Conservation (phyloP, 1,284 basidiomycete species). For the Phlebopus sp. region DNA sequence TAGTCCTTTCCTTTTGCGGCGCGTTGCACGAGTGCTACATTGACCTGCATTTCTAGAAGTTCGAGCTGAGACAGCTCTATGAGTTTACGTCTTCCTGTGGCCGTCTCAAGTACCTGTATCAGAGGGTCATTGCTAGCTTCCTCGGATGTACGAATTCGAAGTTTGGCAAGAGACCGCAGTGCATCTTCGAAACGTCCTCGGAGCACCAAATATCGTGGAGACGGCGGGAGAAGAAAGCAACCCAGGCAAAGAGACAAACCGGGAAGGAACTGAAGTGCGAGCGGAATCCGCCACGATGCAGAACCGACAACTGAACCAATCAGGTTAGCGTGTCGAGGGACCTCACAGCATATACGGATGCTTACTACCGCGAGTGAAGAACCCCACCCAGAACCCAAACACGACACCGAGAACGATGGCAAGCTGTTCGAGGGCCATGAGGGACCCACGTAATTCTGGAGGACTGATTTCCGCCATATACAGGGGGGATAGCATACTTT, state of each 20-base stretch:
- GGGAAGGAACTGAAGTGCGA: constrained; percentile 69
- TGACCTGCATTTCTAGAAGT: constrained; percentile 69
- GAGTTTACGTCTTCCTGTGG: not conserved
- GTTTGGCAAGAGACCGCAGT: constrained; percentile 45
- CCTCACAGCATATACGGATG: constrained; percentile 6
- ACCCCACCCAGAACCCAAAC: constrained; percentile 79
- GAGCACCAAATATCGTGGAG: constrained; percentile 65
- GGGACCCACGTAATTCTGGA: constrained; percentile 76
- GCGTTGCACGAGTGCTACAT: constrained; percentile 48
- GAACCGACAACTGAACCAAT: constrained; percentile 47
- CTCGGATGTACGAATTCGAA: constrained; percentile 43
- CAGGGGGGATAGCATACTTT: constrained; percentile 71
- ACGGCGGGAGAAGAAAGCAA: constrained; percentile 65
- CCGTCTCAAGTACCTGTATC: constrained; percentile 41
- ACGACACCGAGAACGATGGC: constrained; percentile 78
- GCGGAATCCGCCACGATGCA: constrained; percentile 73
- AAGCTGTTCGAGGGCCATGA: constrained; percentile 77
- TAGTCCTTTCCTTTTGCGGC: constrained; percentile 17
- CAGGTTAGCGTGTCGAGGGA: not conserved
- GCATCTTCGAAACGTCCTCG: constrained; percentile 58
- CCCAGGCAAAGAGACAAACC: constrained; percentile 64
- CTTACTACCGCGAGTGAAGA: constrained; percentile 63
- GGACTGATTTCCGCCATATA: constrained; percentile 84
- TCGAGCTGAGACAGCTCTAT: constrained; percentile 49
- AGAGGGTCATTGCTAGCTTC: constrained; percentile 48